A percentile compares a stretch with the other conserved stretches of the same genome.
These are phyloP conservation scores for Zymoseptoria passerinii DNA, from an alignment of 2,329 filamentous ascomycete genomes.

Conservation along the genomic window DNA sequence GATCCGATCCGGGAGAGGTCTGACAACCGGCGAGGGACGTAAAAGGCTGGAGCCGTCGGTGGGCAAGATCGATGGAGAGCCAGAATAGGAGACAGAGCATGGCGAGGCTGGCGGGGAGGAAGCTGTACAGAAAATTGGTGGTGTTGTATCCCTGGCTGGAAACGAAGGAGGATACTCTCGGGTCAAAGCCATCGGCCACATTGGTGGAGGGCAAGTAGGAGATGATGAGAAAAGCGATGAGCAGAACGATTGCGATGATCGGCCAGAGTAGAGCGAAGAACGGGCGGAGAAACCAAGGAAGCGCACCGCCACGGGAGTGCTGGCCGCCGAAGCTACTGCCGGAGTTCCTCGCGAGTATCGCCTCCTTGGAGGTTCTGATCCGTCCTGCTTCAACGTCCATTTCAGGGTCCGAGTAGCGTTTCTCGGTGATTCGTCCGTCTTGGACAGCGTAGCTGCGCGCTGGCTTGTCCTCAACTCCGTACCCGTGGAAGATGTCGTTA, in stretches of 20 bases:
- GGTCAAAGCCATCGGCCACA: slow-evolving; percentile 62
- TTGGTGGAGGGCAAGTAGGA: slow-evolving; percentile 62
- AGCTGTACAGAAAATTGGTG: slow-evolving; percentile 80
- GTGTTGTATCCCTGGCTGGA: slow-evolving; percentile 59
- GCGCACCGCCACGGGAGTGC: background rate
- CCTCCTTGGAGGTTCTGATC: slow-evolving; percentile 38
- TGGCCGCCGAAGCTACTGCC: background rate
- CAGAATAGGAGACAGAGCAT: slow-evolving; percentile 59
- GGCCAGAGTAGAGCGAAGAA: slow-evolving; percentile 58
- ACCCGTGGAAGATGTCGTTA: slow-evolving; percentile 65
- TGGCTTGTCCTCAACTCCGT: slow-evolving; percentile 56
- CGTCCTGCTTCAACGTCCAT: slow-evolving; percentile 27
- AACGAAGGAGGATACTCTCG: slow-evolving; percentile 48
- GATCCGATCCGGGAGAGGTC: slow-evolving; percentile 14
- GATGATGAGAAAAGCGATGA: slow-evolving; percentile 64
- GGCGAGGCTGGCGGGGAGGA: slow-evolving; percentile 61
- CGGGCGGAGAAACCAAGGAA: slow-evolving; percentile 69
- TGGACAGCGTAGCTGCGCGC: slow-evolving; percentile 45
- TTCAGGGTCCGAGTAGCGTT: slow-evolving; percentile 25
- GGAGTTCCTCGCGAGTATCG: slow-evolving; percentile 19
- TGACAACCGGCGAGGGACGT: slow-evolving; percentile 46
- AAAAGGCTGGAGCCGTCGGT: slow-evolving; percentile 63
- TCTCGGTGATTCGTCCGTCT: slow-evolving; percentile 42
- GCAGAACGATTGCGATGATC: slow-evolving; percentile 50
- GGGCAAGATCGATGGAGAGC: slow-evolving; percentile 56